phyloP scores from a whole-genome alignment of 106 monocot genomes.

The Narthecium ossifragum region DNA sequence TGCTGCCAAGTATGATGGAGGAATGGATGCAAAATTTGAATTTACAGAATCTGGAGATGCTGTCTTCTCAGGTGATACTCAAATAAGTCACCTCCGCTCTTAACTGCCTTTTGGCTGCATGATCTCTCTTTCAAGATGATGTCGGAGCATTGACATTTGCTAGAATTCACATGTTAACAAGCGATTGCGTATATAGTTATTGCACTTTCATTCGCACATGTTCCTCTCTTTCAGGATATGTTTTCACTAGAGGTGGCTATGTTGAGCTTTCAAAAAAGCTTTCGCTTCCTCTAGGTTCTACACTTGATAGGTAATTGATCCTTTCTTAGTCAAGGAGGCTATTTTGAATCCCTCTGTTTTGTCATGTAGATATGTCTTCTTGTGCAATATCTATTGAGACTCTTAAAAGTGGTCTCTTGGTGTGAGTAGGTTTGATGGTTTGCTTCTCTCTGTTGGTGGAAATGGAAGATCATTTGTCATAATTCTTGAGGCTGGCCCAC shows the following conservation, averaged over 20 bases:
- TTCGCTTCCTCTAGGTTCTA: conserved; percentile 88
- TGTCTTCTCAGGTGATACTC: conserved; percentile 68
- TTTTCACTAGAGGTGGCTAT: conserved; percentile 92
- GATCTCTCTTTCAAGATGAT: too few relatives aligned
- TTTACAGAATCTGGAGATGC: conserved; percentile 62
- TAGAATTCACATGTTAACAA: too few relatives aligned
- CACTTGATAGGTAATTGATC: conserved; percentile 71
- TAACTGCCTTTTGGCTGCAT: too few relatives aligned
- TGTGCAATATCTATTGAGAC: background rate
- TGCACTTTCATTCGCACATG: conserved; percentile 3
- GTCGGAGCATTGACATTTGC: too few relatives aligned
- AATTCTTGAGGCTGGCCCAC: conserved; percentile 88
- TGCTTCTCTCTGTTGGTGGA: conserved; percentile 90
- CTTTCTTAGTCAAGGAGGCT: background rate
- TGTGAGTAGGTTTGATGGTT: conserved; percentile 66
- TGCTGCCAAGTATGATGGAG: conserved; percentile 73
- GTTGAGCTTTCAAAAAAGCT: conserved; percentile 86
- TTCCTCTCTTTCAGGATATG: conserved; percentile 57
- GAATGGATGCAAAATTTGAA: conserved; percentile 90
- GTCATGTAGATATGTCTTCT: too few relatives aligned
- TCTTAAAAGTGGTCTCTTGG: background rate
- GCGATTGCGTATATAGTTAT: too few relatives aligned
- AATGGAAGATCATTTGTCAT: conserved; percentile 94
- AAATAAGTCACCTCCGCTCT: too few relatives aligned
- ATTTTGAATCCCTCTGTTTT: too few relatives aligned